phyloP scores from a whole-genome alignment of 148 eudicot genomes.

The Oxyria digyna region DNA sequence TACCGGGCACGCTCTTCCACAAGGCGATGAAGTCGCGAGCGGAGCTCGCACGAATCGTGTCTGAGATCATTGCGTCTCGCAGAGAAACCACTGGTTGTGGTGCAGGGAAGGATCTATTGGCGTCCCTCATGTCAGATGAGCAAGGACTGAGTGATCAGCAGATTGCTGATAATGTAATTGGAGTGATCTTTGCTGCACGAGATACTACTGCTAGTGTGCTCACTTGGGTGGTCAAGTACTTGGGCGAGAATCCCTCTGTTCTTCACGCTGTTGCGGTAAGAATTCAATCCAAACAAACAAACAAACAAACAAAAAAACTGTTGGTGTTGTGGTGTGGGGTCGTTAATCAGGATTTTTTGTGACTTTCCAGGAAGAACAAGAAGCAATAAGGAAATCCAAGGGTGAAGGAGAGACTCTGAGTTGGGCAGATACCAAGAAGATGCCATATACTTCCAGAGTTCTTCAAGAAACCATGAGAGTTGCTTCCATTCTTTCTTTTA shows the following conservation, averaged over 20 bases:
- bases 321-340: no score
- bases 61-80: constrained; percentile 49
- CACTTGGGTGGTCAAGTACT: constrained; percentile 85
- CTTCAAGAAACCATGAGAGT: constrained; percentile 86
- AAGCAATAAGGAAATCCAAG: constrained; percentile 22
- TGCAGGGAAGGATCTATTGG: constrained; percentile 44
- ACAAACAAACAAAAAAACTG: no score
- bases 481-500: constrained; percentile 84
- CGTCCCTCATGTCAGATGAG: constrained; percentile 68
- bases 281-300: no score
- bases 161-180: constrained; percentile 83
- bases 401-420: constrained; percentile 14
- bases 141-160: constrained; percentile 77
- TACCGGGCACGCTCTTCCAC: constrained; percentile 84
- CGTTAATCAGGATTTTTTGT: neutral
- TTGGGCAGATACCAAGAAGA: constrained; percentile 47
- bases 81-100: constrained; percentile 9
- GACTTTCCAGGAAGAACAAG: constrained; percentile 30
- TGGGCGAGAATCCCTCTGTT: constrained; percentile 68
- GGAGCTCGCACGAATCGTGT: constrained; percentile 61
- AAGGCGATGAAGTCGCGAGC: constrained; percentile 86
- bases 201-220: constrained; percentile 93
- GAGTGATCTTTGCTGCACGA: constrained; percentile 86
- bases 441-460: constrained; percentile 69
- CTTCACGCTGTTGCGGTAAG: constrained; percentile 73